These are phyloP conservation scores for Nigrograna mackinnonii DNA, from an alignment of 2,329 filamentous ascomycete genomes.

Conservation along the genomic window DNA sequence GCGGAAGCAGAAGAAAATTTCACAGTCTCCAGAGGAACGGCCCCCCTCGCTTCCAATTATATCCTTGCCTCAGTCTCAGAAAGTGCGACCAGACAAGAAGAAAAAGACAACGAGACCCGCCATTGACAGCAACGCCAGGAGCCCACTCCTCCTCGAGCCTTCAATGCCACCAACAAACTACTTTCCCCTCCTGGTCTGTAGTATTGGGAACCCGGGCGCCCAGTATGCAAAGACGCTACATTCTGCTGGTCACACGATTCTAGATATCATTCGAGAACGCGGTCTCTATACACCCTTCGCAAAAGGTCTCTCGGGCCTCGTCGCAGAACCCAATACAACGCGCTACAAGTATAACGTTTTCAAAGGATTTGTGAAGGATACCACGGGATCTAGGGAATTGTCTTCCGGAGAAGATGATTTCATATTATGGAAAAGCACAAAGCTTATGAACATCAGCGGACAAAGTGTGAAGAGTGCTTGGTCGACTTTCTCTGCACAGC, in stretches of 20 bases:
- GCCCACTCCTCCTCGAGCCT: not conserved
- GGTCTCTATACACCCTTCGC: conserved; percentile 30
- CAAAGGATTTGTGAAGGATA: not conserved
- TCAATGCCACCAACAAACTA: conserved; percentile 10
- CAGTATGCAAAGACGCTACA: conserved; percentile 78
- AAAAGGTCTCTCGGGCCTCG: conserved; percentile 31
- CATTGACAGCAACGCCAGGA: not conserved
- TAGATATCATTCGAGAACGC: conserved; percentile 28
- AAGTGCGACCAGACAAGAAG: too few relatives aligned
- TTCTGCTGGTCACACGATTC: conserved; percentile 81
- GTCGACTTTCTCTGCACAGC: conserved; percentile 50
- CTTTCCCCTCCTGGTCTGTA: conserved; percentile 72
- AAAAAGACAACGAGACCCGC: too few relatives aligned
- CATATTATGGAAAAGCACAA: conserved; percentile 75
- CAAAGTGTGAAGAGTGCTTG: conserved; percentile 69
- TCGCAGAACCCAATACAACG: conserved; percentile 28
- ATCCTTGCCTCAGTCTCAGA: not conserved
- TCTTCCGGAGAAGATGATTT: conserved; percentile 40
- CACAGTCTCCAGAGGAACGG: too few relatives aligned
- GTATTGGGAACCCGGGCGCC: conserved; percentile 78
- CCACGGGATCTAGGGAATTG: not conserved
- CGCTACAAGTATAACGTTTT: conserved; percentile 52
- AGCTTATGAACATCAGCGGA: conserved; percentile 85
- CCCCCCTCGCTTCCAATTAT: too few relatives aligned
- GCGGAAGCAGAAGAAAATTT: not conserved